Evolutionary conservation across 495 filamentous ascomycete species (phyloP).

Genomic region (Daldinia vernicosa): DNA sequence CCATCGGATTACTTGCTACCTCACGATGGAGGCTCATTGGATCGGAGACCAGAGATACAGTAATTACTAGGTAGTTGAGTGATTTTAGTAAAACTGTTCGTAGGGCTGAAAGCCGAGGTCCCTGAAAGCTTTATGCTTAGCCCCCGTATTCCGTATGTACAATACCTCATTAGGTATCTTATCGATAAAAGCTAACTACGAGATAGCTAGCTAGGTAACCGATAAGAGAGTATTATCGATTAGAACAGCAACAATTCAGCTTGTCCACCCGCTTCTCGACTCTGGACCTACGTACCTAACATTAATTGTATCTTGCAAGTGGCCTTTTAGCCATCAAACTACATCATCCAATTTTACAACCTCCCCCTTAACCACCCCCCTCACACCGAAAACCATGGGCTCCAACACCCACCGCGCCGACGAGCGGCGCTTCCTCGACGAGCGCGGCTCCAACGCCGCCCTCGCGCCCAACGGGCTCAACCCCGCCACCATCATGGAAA

Average conservation of each 20-base stretch:
- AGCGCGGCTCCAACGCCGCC: constrained; percentile 65
- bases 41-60: too few species aligned
- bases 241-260: background rate
- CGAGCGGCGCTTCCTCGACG: constrained; percentile 79
- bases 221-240: constrained; percentile 12
- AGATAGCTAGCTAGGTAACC: too few species aligned
- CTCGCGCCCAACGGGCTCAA: constrained; percentile 77
- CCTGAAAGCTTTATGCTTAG: background rate
- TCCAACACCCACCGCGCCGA: constrained; percentile 70
- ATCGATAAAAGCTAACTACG: constrained; percentile 14
- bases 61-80: too few species aligned
- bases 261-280: background rate
- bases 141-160: background rate
- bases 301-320: background rate
- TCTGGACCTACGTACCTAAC: too few species aligned
- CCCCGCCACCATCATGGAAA: constrained; percentile 89
- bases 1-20: too few species aligned
- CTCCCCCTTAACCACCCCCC: background rate
- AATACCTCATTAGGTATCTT: background rate
- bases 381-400: constrained; percentile 21
- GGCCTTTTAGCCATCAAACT: background rate
- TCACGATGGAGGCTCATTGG: too few species aligned
- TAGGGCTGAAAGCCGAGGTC: background rate
- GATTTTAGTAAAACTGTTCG: background rate
- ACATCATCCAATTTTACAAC: background rate